Conservation (phyloP, 2,329 filamentous ascomycete genomes). For the Lachnellula occidentalis region DNA sequence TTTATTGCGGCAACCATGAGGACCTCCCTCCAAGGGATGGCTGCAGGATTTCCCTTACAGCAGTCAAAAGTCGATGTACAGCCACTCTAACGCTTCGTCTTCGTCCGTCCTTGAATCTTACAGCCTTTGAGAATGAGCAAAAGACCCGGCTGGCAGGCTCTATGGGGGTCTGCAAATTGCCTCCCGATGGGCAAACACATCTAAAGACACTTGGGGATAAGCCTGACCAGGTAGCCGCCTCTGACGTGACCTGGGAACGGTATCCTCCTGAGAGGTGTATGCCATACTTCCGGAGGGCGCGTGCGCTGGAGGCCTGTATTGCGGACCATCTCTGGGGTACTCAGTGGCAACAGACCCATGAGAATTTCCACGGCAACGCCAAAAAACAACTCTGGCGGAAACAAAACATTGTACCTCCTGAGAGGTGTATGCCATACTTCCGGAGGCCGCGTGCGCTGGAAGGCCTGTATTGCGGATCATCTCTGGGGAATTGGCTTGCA, state of each 20-base stretch:
- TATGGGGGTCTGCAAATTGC: too few relatives aligned
- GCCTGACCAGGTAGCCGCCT: not conserved
- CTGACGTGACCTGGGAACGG: not conserved
- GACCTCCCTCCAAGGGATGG: not conserved
- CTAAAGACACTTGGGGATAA: not conserved
- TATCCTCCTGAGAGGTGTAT: not conserved
- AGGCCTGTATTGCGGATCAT: too few relatives aligned
- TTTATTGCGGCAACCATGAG: too few relatives aligned
- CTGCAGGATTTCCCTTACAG: not conserved
- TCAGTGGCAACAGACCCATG: too few relatives aligned
- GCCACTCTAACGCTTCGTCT: not conserved
- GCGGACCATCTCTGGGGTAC: not conserved
- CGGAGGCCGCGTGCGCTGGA: too few relatives aligned
- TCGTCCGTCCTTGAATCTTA: not conserved
- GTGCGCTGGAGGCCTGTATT: not conserved
- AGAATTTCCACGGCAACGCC: too few relatives aligned
- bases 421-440: too few relatives aligned
- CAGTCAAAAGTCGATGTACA: constrained; percentile 8
- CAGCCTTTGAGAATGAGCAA: too few relatives aligned
- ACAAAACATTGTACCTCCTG: too few relatives aligned
- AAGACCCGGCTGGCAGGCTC: too few relatives aligned
- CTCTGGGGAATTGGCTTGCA: too few relatives aligned
- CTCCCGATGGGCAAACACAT: not conserved
- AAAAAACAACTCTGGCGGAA: too few relatives aligned
- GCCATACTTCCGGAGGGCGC: not conserved